Conservation (phyloP, 1,284 basidiomycete species). For the Microbotryum saponariae region DNA sequence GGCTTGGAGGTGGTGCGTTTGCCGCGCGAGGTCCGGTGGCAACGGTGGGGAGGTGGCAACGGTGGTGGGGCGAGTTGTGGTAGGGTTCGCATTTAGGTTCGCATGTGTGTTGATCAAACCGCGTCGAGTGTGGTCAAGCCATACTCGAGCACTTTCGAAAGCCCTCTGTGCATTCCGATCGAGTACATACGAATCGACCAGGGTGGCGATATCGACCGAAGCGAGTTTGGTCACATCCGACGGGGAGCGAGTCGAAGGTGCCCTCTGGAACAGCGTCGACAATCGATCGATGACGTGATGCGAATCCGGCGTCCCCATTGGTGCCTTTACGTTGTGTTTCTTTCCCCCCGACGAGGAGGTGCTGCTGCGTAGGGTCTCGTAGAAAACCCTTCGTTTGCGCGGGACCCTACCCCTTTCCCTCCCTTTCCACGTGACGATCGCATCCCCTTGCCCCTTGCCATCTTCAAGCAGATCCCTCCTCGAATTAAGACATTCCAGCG, state of each 20-base stretch:
- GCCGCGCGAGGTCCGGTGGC: not conserved
- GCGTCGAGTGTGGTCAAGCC: conserved; percentile 13
- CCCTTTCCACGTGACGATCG: too few species aligned
- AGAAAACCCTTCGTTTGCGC: not conserved
- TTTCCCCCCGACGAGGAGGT: not conserved
- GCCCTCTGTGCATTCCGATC: conserved; percentile 4
- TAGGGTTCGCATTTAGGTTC: not conserved
- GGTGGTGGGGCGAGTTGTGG: not conserved
- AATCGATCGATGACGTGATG: conserved; percentile 1
- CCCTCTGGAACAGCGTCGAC: too few species aligned
- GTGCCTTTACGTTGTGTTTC: not conserved
- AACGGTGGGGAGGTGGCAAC: not conserved
- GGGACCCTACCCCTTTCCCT: not conserved
- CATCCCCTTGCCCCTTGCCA: too few species aligned
- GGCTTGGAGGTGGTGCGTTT: not conserved
- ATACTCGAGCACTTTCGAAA: conserved; percentile 12
- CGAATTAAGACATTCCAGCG: too few species aligned
- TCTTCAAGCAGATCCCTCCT: too few species aligned
- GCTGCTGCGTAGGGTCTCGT: not conserved
- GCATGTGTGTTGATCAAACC: too few species aligned
- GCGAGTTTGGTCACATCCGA: conserved; percentile 1
- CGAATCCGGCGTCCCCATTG: not conserved
- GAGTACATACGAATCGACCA: conserved; percentile 11
- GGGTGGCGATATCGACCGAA: conserved; percentile 7
- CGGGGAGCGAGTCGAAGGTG: conserved; percentile 1